Base-by-base conservation (phyloP, 805 yeast genomes). In the Yamadazyma laniorum region DNA sequence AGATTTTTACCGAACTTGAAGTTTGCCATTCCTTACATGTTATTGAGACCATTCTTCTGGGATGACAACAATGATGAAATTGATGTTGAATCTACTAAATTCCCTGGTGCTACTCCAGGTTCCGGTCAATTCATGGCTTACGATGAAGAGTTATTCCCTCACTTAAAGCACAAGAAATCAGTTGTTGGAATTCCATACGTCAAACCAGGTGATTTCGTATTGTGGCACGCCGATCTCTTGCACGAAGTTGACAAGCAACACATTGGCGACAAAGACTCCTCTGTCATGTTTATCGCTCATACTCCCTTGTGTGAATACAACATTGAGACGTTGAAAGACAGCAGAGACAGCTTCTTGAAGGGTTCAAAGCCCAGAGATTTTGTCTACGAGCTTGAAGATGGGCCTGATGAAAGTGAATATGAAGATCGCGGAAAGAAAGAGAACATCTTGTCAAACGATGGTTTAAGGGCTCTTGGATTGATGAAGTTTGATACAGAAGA, bases 1-100 rank as follows among this genome's bases (percentile, higher is more conserved):
- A 44, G 49, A 34, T 56, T 70, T 27, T 53, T 55, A 12, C 75
- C 75, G 5, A 45, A 52, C 31, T 43, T 70, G 15, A 59, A 55
- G 35, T 54, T 56, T 25, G 55, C 56, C 8, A 63, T 65, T 13
- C 60, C 74, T 1, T 70, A 70, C 45, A 43, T 55, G 28, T 47
- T 70, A 43, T 51, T 70, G 27, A 52, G 66, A 33, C 75, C 75
- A 3, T 67, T 69, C 39, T 67, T 68, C 18, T n/a, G n/a, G n/a
- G n/a, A n/a, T n/a, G 50, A 48, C 17, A 37, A 45, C 33, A 32
- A 40, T 18, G 60, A 59, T 13, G 52, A 58, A 34, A 53, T 55
- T 32, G 56, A 56, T 26, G 42, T 64, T 15, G 57, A 59, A 37
- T 45, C 66, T 1, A n/a, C n/a, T n/a, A 49, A 48, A 18, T 64